These are phyloP conservation scores for Blastocystis sp. DNA, from an alignment of 352 stramenopile genomes.

Conservation along the genomic window DNA sequence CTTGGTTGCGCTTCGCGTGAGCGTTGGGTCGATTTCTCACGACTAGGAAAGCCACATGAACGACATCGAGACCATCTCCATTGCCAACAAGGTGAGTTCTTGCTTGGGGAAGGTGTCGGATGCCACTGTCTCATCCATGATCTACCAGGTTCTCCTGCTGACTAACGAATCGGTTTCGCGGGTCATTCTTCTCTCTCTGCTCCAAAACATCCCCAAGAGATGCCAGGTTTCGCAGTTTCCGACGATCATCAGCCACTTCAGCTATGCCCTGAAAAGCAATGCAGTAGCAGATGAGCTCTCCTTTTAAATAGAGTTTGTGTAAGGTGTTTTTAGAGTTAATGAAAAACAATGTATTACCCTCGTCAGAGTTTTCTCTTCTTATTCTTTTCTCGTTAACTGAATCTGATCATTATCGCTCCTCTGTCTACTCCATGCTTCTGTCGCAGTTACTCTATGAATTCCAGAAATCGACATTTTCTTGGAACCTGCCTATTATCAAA, in stretches of 20 bases:
- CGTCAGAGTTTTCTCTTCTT: neutral
- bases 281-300: neutral
- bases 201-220: slow-evolving; percentile 34
- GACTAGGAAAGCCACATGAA: neutral
- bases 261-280: neutral
- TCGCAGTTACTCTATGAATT: neutral
- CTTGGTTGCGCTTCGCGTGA: neutral
- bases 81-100: neutral
- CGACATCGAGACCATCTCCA: neutral
- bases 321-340: slow-evolving; percentile 32
- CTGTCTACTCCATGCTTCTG: neutral
- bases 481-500: neutral
- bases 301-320: neutral
- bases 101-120: neutral
- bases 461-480: neutral
- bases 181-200: neutral
- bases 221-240: neutral
- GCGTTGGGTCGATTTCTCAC: neutral
- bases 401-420: neutral
- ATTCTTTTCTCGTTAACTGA: slow-evolving; percentile 17
- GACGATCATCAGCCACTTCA: slow-evolving; percentile 32
- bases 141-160: slow-evolving; percentile 46
- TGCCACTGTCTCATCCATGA: neutral
- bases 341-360: neutral
- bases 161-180: slow-evolving; percentile 9